Evolutionary conservation across 2,329 filamentous ascomycete genomes (phyloP).

Genomic region (Xylariaceae sp.): DNA sequence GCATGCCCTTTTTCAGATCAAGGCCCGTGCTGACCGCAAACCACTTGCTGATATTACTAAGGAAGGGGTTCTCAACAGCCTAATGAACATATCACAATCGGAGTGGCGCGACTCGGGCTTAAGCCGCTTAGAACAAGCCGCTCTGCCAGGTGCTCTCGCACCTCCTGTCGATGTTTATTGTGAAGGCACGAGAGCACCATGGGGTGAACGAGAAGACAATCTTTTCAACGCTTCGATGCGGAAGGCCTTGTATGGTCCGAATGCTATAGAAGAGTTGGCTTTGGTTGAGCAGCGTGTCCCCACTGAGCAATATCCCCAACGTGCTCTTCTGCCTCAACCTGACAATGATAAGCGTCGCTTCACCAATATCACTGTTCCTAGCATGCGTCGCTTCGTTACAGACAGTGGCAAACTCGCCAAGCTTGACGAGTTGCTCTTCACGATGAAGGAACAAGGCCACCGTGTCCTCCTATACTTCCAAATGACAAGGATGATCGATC

Average conservation of each 20-base stretch:
- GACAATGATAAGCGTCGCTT: constrained; percentile 79
- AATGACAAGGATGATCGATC: constrained; percentile 99
- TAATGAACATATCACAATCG: constrained; percentile 73
- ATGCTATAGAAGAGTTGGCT: constrained; percentile 63
- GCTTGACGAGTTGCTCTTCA: constrained; percentile 78
- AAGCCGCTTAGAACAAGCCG: constrained; percentile 74
- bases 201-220: constrained; percentile 63
- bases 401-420: constrained; percentile 95
- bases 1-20: constrained; percentile 79
- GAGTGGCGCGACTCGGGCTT: constrained; percentile 68
- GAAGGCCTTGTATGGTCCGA: constrained; percentile 66
- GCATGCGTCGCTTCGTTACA: constrained; percentile 95
- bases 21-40: constrained; percentile 61
- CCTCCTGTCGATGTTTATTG: constrained; percentile 81
- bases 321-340: constrained; percentile 68
- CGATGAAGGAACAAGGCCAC: constrained; percentile 88
- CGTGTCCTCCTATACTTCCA: constrained; percentile 98
- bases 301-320: constrained; percentile 58
- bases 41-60: constrained; percentile 65
- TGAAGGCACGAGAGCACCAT: constrained; percentile 59
- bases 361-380: constrained; percentile 87
- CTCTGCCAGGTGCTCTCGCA: constrained; percentile 72
- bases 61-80: constrained; percentile 67
- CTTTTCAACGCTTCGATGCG: constrained; percentile 78
- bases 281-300: constrained; percentile 72